A percentile compares a stretch with the other conserved stretches of the same genome.
Evolutionary conservation across 768 basidiomycete species (phyloP).

Genomic region (Suillus fuscotomentosus): DNA sequence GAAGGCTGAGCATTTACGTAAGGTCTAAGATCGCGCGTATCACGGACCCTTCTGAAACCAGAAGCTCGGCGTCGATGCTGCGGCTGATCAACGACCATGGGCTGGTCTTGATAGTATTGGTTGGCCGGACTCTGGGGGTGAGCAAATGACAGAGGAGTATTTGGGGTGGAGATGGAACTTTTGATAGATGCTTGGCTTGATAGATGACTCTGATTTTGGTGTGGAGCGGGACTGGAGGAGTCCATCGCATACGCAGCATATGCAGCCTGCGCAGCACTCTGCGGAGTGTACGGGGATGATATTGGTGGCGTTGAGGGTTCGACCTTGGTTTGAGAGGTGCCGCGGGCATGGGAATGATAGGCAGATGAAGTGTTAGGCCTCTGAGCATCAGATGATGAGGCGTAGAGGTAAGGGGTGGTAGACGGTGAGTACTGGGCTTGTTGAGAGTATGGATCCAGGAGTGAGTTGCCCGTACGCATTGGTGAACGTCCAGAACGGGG

Average conservation of each 20-base stretch:
- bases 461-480: constrained; percentile 50
- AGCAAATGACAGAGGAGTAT: constrained; percentile 69
- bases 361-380: constrained; percentile 39
- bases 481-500: constrained; percentile 59
- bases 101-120: constrained; percentile 62
- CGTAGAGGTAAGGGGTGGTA: constrained; percentile 47
- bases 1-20: constrained; percentile 58
- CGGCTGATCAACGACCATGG: constrained; percentile 69
- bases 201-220: constrained; percentile 51
- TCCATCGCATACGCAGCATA: constrained; percentile 61
- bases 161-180: constrained; percentile 64
- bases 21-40: constrained; percentile 75
- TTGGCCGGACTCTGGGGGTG: constrained; percentile 50
- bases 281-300: constrained; percentile 57
- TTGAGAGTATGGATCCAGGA: constrained; percentile 71
- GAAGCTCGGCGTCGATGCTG: constrained; percentile 64
- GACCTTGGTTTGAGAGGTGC: constrained; percentile 54
- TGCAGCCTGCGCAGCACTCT: constrained; percentile 40
- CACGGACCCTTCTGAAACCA: constrained; percentile 79
- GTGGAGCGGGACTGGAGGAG: constrained; percentile 61
- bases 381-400: constrained; percentile 34
- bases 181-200: constrained; percentile 46
- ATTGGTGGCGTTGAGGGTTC: constrained; percentile 49
- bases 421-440: constrained; percentile 61
- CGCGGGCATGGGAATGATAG: constrained; percentile 58